A percentile compares a stretch with the other conserved stretches of the same genome.
phyloP scores from a whole-genome alignment of 805 yeast genomes.

The Candida hispaniensis region DNA sequence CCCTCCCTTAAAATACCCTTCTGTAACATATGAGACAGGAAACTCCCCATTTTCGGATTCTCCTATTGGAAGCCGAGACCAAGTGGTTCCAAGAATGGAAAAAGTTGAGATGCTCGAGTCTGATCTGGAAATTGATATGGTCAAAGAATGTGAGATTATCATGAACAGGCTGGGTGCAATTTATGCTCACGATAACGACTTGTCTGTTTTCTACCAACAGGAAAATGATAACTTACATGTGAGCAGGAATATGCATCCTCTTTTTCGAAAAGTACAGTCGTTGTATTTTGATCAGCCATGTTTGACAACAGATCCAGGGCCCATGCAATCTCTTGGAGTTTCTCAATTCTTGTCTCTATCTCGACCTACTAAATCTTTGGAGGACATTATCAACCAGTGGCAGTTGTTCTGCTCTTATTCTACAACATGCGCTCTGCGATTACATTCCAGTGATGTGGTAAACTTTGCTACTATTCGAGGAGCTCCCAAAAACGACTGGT shows the following conservation, averaged over 20 bases:
- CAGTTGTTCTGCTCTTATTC: slow-evolving; percentile 5
- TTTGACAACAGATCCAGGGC: slow-evolving; percentile 3
- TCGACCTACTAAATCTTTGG: slow-evolving; percentile 1
- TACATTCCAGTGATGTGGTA: slow-evolving; percentile 6
- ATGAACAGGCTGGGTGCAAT: slow-evolving; percentile 16
- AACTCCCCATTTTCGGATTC: not conserved
- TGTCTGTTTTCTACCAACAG: slow-evolving; percentile 6
- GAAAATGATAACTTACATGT: slow-evolving; percentile 6
- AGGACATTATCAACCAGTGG: slow-evolving; percentile 10
- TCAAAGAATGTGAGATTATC: slow-evolving; percentile 8
- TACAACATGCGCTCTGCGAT: not conserved
- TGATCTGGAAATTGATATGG: slow-evolving; percentile 1
- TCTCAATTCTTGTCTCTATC: slow-evolving; percentile 1
- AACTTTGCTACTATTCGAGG: slow-evolving; percentile 5
- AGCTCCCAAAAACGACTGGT: slow-evolving; percentile 9
- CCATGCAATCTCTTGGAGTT: slow-evolving; percentile 6
- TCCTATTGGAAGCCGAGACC: no score
- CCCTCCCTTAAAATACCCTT: slow-evolving; percentile 6
- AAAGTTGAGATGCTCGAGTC: slow-evolving; percentile 2
- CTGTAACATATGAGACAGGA: slow-evolving; percentile 1
- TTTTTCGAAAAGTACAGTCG: slow-evolving; percentile 8
- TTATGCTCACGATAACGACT: slow-evolving; percentile 2
- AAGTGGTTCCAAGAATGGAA: slow-evolving; percentile 8
- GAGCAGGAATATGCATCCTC: slow-evolving; percentile 3
- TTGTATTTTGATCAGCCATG: slow-evolving; percentile 8